Percentiles rank a stretch among this genome's conserved stretches.
These are phyloP conservation scores for Nemophila menziesii DNA, from an alignment of 257 asterid species.

Conservation along the genomic window DNA sequence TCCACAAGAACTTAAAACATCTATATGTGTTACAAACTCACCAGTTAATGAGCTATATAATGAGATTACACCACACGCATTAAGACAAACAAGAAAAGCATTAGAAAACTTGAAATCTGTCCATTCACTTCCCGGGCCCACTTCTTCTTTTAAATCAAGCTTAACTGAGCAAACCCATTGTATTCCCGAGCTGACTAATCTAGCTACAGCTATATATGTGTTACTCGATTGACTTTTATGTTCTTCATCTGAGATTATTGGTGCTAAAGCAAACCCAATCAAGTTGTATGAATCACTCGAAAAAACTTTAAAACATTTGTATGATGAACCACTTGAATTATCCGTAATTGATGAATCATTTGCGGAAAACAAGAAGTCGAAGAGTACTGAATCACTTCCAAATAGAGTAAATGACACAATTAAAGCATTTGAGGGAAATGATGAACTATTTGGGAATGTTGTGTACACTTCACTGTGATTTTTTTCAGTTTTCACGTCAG, in stretches of 20 bases:
- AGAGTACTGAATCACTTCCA: constrained; percentile 37
- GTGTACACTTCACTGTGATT: constrained; percentile 43
- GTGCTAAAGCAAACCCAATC: constrained; percentile 59
- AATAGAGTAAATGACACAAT: constrained; percentile 60
- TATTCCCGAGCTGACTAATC: constrained; percentile 59
- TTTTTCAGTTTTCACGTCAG: constrained; percentile 38
- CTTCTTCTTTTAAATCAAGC: constrained; percentile 38
- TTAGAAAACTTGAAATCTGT: constrained; percentile 61
- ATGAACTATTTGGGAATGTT: constrained; percentile 45
- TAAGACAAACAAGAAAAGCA: constrained; percentile 63
- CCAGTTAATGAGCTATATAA: constrained; percentile 60
- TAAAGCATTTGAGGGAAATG: constrained; percentile 33
- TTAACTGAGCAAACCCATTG: constrained; percentile 66
- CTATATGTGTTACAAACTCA: constrained; percentile 39
- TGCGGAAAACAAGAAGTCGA: constrained; percentile 42
- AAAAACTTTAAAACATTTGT: constrained; percentile 64
- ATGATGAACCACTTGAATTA: constrained; percentile 18
- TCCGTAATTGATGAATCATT: constrained; percentile 21
- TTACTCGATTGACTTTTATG: constrained; percentile 16
- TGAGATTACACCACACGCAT: constrained; percentile 51
- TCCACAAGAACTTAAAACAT: constrained; percentile 28
- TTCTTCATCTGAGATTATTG: constrained; percentile 22
- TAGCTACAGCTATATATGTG: constrained; percentile 47
- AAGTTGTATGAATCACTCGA: constrained; percentile 53
- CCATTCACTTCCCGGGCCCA: constrained; percentile 49